Conservation (phyloP, 78 protist genomes). For the Dictyostelium citrinum region DNA sequence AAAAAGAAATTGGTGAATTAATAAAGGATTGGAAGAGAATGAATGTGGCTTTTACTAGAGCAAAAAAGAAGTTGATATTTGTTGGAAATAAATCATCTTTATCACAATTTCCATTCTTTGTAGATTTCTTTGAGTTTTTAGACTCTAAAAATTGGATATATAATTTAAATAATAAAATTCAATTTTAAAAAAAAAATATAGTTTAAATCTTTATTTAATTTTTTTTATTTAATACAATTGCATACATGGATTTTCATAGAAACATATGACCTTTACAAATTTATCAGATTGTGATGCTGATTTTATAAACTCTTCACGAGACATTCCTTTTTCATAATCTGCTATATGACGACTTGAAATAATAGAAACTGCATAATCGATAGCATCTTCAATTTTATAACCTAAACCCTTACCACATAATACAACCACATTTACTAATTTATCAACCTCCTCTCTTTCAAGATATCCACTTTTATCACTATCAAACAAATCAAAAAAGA, state of each 20-base stretch:
- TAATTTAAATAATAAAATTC: not conserved
- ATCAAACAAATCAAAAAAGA: not conserved
- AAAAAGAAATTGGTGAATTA: constrained; percentile 82
- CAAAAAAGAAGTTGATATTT: constrained; percentile 85
- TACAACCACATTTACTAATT: not conserved
- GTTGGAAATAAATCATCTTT: constrained; percentile 79
- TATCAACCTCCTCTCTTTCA: not conserved
- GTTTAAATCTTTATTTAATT: too few relatives aligned
- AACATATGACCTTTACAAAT: not conserved
- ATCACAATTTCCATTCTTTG: not conserved
- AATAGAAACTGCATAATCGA: not conserved
- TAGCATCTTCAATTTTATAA: not conserved
- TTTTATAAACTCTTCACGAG: not conserved
- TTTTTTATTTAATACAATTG: not conserved
- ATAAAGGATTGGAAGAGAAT: constrained; percentile 90
- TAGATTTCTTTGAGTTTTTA: not conserved
- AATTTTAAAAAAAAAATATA: not conserved
- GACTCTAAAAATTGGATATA: not conserved
- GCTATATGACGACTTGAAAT: not conserved
- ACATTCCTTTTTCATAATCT: not conserved
- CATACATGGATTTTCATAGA: not conserved
- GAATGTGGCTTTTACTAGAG: constrained; percentile 94
- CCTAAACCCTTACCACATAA: not conserved
- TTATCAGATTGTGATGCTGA: not conserved
- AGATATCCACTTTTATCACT: constrained; percentile 11